These are phyloP conservation scores for Chlamydomonas applanata DNA, from an alignment of 139 green algal species.

Conservation along the genomic window DNA sequence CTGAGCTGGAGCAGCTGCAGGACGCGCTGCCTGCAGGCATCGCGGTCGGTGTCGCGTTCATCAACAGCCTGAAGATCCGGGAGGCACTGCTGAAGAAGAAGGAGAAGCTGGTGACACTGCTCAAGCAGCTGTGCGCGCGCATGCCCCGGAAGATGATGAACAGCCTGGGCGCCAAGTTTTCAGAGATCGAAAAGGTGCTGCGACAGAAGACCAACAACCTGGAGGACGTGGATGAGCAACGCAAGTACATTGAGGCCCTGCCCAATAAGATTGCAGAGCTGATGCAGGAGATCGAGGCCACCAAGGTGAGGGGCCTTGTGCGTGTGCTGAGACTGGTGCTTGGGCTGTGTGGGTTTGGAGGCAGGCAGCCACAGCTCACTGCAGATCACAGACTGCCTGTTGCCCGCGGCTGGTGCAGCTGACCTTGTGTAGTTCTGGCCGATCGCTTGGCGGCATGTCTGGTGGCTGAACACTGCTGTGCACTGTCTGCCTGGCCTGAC, in stretches of 20 bases:
- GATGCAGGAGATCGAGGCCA: constrained; percentile 48
- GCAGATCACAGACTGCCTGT: too few species aligned
- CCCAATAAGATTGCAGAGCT: constrained; percentile 60
- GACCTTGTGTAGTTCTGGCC: too few species aligned
- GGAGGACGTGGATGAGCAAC: constrained; percentile 73
- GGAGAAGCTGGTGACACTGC: constrained; percentile 56
- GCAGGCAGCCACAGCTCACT: too few species aligned
- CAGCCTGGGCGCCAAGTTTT: constrained; percentile 47
- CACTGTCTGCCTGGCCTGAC: too few species aligned
- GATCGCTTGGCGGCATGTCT: too few species aligned
- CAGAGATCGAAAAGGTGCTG: constrained; percentile 63
- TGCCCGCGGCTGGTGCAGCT: too few species aligned
- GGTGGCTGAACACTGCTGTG: too few species aligned
- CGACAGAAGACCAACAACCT: constrained; percentile 50
- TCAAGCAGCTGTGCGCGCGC: constrained; percentile 54
- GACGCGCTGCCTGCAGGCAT: constrained; percentile 52
- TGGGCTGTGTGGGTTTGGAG: too few species aligned
- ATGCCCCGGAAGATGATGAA: constrained; percentile 53
- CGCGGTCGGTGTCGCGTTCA: constrained; percentile 51
- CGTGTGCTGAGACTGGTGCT: not conserved
- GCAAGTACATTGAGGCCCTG: constrained; percentile 67
- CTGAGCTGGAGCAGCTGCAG: constrained; percentile 48
- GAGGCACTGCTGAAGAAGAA: constrained; percentile 68
- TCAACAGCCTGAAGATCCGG: constrained; percentile 60
- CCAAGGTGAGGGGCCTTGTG: constrained; percentile 23